Percentiles rank a stretch among this genome's conserved stretches.
phyloP scores from a whole-genome alignment of 2,329 filamentous ascomycete species.

The Scedosporium aurantiacum region DNA sequence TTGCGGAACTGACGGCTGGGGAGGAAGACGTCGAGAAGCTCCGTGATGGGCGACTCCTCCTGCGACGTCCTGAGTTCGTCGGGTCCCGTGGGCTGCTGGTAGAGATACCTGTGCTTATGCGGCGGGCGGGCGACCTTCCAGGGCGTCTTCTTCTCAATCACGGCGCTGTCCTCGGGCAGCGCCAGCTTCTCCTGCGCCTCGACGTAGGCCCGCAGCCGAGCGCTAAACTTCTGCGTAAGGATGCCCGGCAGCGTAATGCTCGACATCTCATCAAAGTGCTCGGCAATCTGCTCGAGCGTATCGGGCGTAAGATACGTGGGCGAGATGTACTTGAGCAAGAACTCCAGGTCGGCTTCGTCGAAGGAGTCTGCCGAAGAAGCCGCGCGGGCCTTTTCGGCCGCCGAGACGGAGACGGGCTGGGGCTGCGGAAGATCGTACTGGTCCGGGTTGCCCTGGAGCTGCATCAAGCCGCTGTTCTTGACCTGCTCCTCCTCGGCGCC shows the following conservation, averaged over 20 bases:
- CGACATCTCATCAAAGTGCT: slow-evolving; percentile 71
- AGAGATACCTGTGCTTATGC: slow-evolving; percentile 91
- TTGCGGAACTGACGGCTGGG: slow-evolving; percentile 79
- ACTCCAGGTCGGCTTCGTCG: slow-evolving; percentile 72
- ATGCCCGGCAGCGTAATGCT: slow-evolving; percentile 74
- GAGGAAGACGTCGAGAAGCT: slow-evolving; percentile 71
- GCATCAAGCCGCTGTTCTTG: slow-evolving; percentile 81
- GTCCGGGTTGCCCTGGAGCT: slow-evolving; percentile 84
- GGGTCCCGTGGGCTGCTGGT: slow-evolving; percentile 47
- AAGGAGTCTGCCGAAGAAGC: slow-evolving; percentile 44
- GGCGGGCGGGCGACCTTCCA: slow-evolving; percentile 79
- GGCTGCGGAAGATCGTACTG: slow-evolving; percentile 73
- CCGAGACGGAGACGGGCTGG: slow-evolving; percentile 34
- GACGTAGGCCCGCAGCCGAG: slow-evolving; percentile 60
- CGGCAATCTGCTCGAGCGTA: slow-evolving; percentile 69
- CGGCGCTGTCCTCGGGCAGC: slow-evolving; percentile 34
- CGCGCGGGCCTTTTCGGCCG: slow-evolving; percentile 16
- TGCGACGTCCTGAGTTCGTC: slow-evolving; percentile 23
- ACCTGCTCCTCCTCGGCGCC: slow-evolving; percentile 83
- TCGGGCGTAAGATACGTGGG: slow-evolving; percentile 89
- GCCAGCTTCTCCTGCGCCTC: slow-evolving; percentile 45
- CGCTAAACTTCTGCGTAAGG: slow-evolving; percentile 66
- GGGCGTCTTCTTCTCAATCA: slow-evolving; percentile 45
- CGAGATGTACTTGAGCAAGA: slow-evolving; percentile 79
- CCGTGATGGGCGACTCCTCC: slow-evolving; percentile 52